phyloP scores from a whole-genome alignment of 331 rosid genomes.

The Erythrophleum ivorense region DNA sequence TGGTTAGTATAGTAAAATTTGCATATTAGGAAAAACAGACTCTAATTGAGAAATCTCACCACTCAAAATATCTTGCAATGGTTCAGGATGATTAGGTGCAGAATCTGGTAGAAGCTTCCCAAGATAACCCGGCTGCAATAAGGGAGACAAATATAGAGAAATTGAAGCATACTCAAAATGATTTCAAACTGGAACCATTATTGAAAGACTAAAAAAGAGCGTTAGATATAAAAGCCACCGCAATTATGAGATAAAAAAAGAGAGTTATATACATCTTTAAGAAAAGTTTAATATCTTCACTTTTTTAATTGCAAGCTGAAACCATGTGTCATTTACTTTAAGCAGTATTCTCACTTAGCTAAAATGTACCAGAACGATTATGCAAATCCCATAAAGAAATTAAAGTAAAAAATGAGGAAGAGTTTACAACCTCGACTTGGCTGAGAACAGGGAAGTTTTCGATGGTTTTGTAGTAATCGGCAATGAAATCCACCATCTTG shows the following conservation, averaged over 20 bases:
- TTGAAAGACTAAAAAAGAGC: not conserved
- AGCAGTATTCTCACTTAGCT: not conserved
- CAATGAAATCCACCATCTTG: conserved; percentile 93
- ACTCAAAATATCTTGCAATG: conserved; percentile 69
- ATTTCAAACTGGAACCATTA: not conserved
- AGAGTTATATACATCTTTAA: not conserved
- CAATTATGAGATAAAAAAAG: not conserved
- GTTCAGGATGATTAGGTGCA: conserved; percentile 73
- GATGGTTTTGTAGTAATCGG: conserved; percentile 87
- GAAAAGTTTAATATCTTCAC: not conserved
- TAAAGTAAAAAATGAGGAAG: not conserved
- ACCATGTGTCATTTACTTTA: not conserved
- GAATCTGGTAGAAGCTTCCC: conserved; percentile 77
- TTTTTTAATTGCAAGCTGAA: not conserved
- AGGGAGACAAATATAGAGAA: not conserved
- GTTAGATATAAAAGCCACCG: not conserved
- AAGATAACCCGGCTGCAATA: conserved; percentile 88
- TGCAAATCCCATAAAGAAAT: not conserved
- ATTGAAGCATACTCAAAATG: not conserved
- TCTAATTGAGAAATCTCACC: conserved; percentile 51
- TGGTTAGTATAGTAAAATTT: not conserved
- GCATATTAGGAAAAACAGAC: conserved; percentile 23
- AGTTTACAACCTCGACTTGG: conserved; percentile 76
- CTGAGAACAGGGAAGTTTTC: conserved; percentile 79
- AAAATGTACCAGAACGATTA: not conserved